phyloP scores from a whole-genome alignment of 768 basidiomycete genomes.

The Daedaleopsis nitida region DNA sequence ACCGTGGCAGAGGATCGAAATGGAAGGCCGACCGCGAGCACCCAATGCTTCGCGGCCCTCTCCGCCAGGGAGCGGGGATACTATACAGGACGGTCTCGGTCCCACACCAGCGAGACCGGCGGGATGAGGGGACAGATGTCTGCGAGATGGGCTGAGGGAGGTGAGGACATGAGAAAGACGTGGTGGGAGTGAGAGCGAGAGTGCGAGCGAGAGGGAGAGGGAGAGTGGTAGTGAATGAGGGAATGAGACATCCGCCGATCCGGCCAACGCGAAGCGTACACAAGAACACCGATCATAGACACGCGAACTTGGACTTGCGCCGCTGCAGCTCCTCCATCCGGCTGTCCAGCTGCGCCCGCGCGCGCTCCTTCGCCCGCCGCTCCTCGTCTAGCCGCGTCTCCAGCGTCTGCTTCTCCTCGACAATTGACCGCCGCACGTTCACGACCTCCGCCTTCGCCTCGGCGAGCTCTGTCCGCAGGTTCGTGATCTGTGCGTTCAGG shows the following conservation, averaged over 20 bases:
- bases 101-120: constrained; percentile 2
- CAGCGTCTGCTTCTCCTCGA: constrained; percentile 86
- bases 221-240: constrained; percentile 5
- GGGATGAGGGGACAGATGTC: not conserved
- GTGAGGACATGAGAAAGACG: not conserved
- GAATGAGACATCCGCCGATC: constrained; percentile 4
- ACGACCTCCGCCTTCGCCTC: constrained; percentile 82
- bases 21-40: constrained; percentile 5
- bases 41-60: constrained; percentile 6
- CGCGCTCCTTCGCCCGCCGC: constrained; percentile 85
- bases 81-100: not conserved
- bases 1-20: constrained; percentile 10
- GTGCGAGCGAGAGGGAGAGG: constrained; percentile 2
- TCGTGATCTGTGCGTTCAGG: constrained; percentile 62
- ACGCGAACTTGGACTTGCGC: constrained; percentile 92
- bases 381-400: constrained; percentile 86
- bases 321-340: constrained; percentile 84
- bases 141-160: constrained; percentile 2
- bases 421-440: constrained; percentile 74
- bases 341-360: constrained; percentile 81
- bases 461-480: constrained; percentile 69
- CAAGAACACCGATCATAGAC: constrained; percentile 52
- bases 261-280: constrained; percentile 4
- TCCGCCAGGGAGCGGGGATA: constrained; percentile 17
- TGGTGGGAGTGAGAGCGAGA: not conserved